A percentile compares a stretch with the other conserved stretches of the same genome.
phyloP scores from a whole-genome alignment of 2,329 filamentous ascomycete genomes.

The Rosellinia necatrix region DNA sequence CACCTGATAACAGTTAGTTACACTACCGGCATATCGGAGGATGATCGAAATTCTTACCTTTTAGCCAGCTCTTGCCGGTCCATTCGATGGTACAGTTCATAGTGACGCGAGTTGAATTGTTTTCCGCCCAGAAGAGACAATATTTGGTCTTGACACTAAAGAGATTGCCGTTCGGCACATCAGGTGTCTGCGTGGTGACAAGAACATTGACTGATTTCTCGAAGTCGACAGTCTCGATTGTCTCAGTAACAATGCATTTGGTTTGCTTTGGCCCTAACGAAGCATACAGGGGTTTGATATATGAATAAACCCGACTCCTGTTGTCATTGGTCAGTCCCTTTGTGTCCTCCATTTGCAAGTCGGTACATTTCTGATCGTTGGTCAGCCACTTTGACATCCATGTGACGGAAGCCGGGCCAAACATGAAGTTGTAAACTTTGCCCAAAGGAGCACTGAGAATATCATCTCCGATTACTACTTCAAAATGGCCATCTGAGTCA shows the following conservation, averaged over 20 bases:
- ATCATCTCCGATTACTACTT: slow-evolving; percentile 84
- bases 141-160: slow-evolving; percentile 94
- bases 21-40: background rate
- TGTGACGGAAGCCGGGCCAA: slow-evolving; percentile 75
- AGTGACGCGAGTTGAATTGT: slow-evolving; percentile 81
- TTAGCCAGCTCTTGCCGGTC: slow-evolving; percentile 97
- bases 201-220: slow-evolving; percentile 86
- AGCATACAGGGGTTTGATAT: slow-evolving; percentile 86
- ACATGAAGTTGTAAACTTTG: slow-evolving; percentile 87
- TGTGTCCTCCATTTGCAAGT: slow-evolving; percentile 86
- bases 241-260: slow-evolving; percentile 88
- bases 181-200: slow-evolving; percentile 84
- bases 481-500: slow-evolving; percentile 78
- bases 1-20: slow-evolving; percentile 60
- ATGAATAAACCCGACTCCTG: slow-evolving; percentile 75
- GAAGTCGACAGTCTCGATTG: slow-evolving; percentile 80
- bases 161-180: slow-evolving; percentile 91
- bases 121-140: slow-evolving; percentile 89
- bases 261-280: slow-evolving; percentile 92
- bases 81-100: slow-evolving; percentile 93
- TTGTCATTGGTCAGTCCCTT: slow-evolving; percentile 77
- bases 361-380: slow-evolving; percentile 84
- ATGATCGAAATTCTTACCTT: slow-evolving; percentile 62
- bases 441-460: slow-evolving; percentile 84
- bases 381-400: slow-evolving; percentile 90